Conservation (phyloP, 345 rosid genomes). For the Eucalyptus polyanthemos region DNA sequence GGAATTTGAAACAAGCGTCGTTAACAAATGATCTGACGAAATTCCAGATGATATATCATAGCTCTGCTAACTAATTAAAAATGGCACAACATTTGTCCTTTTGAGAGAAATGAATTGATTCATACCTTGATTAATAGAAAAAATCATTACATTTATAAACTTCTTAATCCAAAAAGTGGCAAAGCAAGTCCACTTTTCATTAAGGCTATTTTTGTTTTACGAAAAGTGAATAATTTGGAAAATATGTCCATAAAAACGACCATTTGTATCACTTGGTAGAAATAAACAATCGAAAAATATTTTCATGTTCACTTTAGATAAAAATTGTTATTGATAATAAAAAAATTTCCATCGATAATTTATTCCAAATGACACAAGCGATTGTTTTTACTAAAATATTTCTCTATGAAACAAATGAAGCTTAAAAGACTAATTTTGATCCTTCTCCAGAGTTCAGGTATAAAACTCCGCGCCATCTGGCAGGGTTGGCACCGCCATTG, state of each 20-base stretch:
- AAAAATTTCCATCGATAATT: too few species aligned
- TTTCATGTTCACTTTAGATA: neutral
- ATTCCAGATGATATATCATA: neutral
- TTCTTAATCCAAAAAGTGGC: neutral
- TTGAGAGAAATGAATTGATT: neutral
- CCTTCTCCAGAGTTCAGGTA: neutral
- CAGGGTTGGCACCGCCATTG: neutral
- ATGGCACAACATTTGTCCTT: neutral
- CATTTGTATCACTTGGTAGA: neutral
- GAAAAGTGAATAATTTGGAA: fast-evolving
- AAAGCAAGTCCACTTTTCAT: neutral
- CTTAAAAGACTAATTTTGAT: neutral
- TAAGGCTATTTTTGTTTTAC: neutral
- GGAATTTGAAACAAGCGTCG: neutral
- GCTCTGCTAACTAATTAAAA: neutral
- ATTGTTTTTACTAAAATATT: too few species aligned
- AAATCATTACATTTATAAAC: neutral
- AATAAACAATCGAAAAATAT: too few species aligned
- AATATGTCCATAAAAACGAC: neutral
- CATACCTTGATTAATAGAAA: neutral
- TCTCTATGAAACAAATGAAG: neutral
- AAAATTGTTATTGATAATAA: neutral
- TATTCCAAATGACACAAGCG: too few species aligned
- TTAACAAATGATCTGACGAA: neutral
- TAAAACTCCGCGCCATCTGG: neutral